phyloP scores from a whole-genome alignment of 164 flowering plant genomes.

The Magnolia kwangsiensis region DNA sequence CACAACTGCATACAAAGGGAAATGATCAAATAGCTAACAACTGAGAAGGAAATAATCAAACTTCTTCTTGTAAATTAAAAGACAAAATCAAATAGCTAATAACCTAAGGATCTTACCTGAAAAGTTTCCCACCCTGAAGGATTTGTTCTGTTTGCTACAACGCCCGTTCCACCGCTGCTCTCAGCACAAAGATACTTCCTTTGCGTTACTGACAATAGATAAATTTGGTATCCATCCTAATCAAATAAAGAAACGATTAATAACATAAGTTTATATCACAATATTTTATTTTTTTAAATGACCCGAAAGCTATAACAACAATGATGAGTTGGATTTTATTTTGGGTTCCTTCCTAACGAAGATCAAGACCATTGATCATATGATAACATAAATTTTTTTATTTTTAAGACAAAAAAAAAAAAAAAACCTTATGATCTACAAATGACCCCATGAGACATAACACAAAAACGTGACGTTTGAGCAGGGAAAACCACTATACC shows the following conservation, averaged over 20 bases:
- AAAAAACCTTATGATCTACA: neutral
- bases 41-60: neutral
- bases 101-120: constrained; percentile 23
- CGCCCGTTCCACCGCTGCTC: constrained; percentile 48
- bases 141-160: constrained; percentile 40
- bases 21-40: too few species aligned
- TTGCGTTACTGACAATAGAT: constrained; percentile 46
- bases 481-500: constrained; percentile 17
- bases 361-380: neutral
- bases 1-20: constrained; percentile 39
- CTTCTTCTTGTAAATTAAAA: neutral
- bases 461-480: too few species aligned
- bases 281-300: too few species aligned
- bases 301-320: too few species aligned
- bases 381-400: neutral
- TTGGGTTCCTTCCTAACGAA: neutral
- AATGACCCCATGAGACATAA: neutral
- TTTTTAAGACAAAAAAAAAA: neutral
- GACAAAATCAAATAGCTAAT: too few species aligned
- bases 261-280: too few species aligned
- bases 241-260: neutral
- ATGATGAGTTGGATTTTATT: too few species aligned
- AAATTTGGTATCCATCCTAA: constrained; percentile 63
- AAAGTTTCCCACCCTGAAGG: constrained; percentile 60
- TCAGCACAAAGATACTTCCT: constrained; percentile 59